Conservation (phyloP, 2,329 filamentous ascomycete genomes). For the Alternaria solani region DNA sequence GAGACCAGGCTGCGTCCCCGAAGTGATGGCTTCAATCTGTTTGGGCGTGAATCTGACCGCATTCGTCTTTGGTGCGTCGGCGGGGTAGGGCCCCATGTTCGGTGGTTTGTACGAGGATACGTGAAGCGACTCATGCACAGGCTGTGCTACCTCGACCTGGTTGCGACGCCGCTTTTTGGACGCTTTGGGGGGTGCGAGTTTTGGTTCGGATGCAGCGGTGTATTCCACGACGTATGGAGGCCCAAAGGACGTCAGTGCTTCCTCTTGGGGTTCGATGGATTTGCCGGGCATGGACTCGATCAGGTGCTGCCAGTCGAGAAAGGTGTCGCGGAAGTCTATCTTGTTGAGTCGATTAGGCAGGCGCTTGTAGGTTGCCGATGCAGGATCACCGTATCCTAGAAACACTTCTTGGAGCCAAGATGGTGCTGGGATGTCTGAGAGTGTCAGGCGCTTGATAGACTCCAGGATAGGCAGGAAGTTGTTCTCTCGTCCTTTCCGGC, state of each 20-base stretch:
- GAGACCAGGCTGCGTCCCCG: slow-evolving; percentile 90
- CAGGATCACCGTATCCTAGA: slow-evolving; percentile 93
- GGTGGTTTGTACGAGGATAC: slow-evolving; percentile 90
- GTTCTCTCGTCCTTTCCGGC: slow-evolving; percentile 87
- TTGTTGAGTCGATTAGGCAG: slow-evolving; percentile 78
- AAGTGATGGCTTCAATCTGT: slow-evolving; percentile 91
- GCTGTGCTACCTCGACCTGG: slow-evolving; percentile 68
- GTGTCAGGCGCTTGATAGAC: slow-evolving; percentile 84
- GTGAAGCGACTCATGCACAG: slow-evolving; percentile 69
- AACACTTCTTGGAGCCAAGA: slow-evolving; percentile 97
- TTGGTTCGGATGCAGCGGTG: slow-evolving; percentile 46
- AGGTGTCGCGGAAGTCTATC: slow-evolving; percentile 92
- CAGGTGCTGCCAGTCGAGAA: slow-evolving; percentile 94
- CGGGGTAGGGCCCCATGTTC: slow-evolving; percentile 88
- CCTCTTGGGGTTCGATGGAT: slow-evolving; percentile 79
- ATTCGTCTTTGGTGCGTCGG: slow-evolving; percentile 84
- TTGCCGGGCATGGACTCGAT: slow-evolving; percentile 89
- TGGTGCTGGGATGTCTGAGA: slow-evolving; percentile 85
- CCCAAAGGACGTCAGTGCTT: slow-evolving; percentile 75
- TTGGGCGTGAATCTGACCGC: slow-evolving; percentile 86
- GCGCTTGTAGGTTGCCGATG: slow-evolving; percentile 84
- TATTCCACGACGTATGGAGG: slow-evolving; percentile 88
- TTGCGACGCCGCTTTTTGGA: slow-evolving; percentile 90
- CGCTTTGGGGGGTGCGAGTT: slow-evolving; percentile 61
- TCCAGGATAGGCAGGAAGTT: slow-evolving; percentile 96